Evolutionary conservation across 2,329 filamentous ascomycete genomes (phyloP), one percentile per base, ranked within the genome.

Genomic region (Pseudogymnoascus sp.): DNA sequence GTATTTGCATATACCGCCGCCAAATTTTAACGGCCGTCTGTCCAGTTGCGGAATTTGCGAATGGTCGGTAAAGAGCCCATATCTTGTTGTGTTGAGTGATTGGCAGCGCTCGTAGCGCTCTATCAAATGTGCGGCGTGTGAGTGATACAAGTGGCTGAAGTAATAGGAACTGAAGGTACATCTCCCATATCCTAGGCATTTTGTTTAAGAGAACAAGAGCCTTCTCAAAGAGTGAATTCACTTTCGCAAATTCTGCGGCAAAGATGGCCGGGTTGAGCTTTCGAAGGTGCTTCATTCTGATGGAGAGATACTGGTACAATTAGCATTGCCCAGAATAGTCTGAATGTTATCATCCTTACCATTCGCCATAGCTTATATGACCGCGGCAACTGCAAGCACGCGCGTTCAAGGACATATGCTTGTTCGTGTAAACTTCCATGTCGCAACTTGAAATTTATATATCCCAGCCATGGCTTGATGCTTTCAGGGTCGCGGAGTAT

Each of bases 341-440:
- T 33, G 59, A 13, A 38, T 21, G 26, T 14, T 31, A 61, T 19
- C 26, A 19, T 50, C 70, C 77, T 64, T 77, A 91, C 88, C 85
- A 96, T 86, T 78, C 96, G 97, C 95, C 95, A 99, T 59, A 99
- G 81, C 79, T 99, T 99, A 80, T 96, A 99, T 29, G 93, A 97
- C 69, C 95, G 86, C 60, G 95, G 95, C 53, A 99, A 83, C 71
- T 96, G 89, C 67, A 85, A 81, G 76, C 93, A 97, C 64, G 95
- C 93, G 72, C 95, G 86, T 77, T 97, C 95, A 79, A 97, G 89
- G 38, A 92, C 83, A 68, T 85, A 86, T 7, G 92, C 90, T 77
- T 96, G 93, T 78, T 97, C 93, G 62, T 91, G 85, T 47, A 90
- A 73, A 50, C 84, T 90, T 69, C 93, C 93, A 82, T 96, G 89